Conservation (phyloP, 2,329 filamentous ascomycete genomes). For the Zalaria sp. region DNA sequence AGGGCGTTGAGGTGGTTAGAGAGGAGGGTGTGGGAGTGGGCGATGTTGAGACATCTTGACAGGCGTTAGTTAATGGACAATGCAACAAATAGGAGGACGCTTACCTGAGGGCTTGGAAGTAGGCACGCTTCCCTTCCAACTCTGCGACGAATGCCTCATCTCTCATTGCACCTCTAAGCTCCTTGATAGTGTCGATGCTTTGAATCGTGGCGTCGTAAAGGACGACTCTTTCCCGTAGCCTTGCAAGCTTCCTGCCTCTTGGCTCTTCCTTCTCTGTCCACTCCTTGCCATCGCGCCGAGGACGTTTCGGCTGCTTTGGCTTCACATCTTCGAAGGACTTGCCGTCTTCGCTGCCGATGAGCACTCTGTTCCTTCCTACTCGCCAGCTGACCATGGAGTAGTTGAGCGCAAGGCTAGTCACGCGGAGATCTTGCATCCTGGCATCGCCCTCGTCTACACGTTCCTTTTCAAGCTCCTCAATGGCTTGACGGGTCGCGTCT, state of each 20-base stretch:
- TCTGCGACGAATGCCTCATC: slow-evolving; percentile 64
- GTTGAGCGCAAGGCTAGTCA: slow-evolving; percentile 85
- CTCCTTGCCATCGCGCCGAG: slow-evolving; percentile 34
- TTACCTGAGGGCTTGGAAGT: slow-evolving; percentile 82
- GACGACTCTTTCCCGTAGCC: slow-evolving; percentile 73
- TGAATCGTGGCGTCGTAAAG: slow-evolving; percentile 85
- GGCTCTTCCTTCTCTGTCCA: slow-evolving; percentile 45
- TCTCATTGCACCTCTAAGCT: slow-evolving; percentile 77
- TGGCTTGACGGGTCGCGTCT: slow-evolving; percentile 83
- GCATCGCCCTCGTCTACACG: slow-evolving; percentile 70
- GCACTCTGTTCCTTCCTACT: slow-evolving; percentile 78
- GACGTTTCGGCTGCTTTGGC: slow-evolving; percentile 38
- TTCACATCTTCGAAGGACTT: slow-evolving; percentile 41
- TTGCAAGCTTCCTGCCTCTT: slow-evolving; percentile 59
- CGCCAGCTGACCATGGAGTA: slow-evolving; percentile 92
- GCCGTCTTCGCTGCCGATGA: slow-evolving; percentile 75
- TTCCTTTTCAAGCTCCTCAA: slow-evolving; percentile 77
- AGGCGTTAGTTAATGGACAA: background rate
- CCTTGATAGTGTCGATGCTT: slow-evolving; percentile 78
- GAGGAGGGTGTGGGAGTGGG: slow-evolving; percentile 66
- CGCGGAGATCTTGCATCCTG: slow-evolving; percentile 82
- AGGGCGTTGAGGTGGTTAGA: slow-evolving; percentile 64
- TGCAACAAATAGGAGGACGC: slow-evolving; percentile 10
- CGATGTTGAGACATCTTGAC: slow-evolving; percentile 62
- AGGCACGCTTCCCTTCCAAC: slow-evolving; percentile 62